phyloP scores from a whole-genome alignment of 2,329 filamentous ascomycete genomes.

The Fonsecaea multimorphosa region DNA sequence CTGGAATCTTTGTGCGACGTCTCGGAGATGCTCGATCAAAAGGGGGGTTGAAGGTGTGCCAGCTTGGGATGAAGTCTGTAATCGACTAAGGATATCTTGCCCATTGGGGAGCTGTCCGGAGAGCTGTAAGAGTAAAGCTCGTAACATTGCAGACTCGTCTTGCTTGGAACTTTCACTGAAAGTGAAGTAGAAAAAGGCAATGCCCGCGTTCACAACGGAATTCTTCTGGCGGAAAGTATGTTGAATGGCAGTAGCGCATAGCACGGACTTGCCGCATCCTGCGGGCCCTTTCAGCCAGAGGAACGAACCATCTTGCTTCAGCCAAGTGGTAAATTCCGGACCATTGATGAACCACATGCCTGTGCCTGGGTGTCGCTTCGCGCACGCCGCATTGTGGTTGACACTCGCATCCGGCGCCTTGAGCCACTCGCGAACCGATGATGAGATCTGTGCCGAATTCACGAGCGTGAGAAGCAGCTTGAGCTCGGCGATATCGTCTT shows the following conservation, averaged over 20 bases:
- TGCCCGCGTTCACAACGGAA: slow-evolving; percentile 25
- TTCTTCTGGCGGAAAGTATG: slow-evolving; percentile 27
- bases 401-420: slow-evolving; percentile 46
- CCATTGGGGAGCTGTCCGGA: slow-evolving; percentile 21
- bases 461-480: slow-evolving; percentile 41
- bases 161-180: slow-evolving; percentile 41
- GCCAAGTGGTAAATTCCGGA: slow-evolving; percentile 37
- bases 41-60: background rate
- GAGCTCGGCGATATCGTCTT: slow-evolving; percentile 42
- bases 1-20: slow-evolving; percentile 17
- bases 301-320: slow-evolving; percentile 39
- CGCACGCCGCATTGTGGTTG: slow-evolving; percentile 44
- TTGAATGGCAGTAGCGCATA: slow-evolving; percentile 42
- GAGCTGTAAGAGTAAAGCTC: slow-evolving; percentile 41
- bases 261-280: slow-evolving; percentile 43
- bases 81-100: background rate
- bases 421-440: slow-evolving; percentile 43
- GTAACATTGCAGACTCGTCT: slow-evolving; percentile 37
- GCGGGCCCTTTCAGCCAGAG: slow-evolving; percentile 43
- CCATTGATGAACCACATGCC: slow-evolving; percentile 43
- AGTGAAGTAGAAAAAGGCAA: slow-evolving; percentile 40
- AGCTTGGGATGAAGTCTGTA: background rate
- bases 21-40: background rate
- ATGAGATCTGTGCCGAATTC: slow-evolving; percentile 40
- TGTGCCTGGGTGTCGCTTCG: slow-evolving; percentile 44